phyloP scores from a whole-genome alignment of 2,329 filamentous ascomycete genomes.

The Fusarium oxysporum region DNA sequence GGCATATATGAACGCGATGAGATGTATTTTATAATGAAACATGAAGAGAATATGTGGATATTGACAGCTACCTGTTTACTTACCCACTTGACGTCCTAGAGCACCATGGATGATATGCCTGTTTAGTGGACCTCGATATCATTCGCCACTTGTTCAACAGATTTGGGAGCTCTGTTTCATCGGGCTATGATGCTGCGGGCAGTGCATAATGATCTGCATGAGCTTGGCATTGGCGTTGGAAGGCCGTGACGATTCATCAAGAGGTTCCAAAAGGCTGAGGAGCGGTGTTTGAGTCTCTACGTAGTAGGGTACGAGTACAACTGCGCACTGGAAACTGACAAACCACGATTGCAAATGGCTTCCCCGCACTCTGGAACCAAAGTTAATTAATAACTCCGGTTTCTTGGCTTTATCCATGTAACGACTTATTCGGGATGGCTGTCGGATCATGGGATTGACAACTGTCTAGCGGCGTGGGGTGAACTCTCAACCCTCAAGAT shows the following conservation, averaged over 20 bases:
- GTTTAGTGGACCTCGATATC: slow-evolving; percentile 28
- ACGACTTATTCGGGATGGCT: slow-evolving; percentile 16
- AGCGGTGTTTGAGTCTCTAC: neutral
- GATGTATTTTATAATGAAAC: neutral
- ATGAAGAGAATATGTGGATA: slow-evolving; percentile 2
- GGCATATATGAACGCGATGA: neutral
- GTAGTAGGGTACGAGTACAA: too few relatives aligned
- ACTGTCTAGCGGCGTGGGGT: slow-evolving; percentile 34
- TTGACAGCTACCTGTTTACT: neutral
- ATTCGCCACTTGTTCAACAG: slow-evolving; percentile 27
- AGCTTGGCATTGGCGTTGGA: slow-evolving; percentile 14
- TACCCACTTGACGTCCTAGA: neutral
- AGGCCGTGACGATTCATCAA: neutral
- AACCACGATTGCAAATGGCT: slow-evolving; percentile 1
- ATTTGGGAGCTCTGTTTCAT: slow-evolving; percentile 6
- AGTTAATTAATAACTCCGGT: slow-evolving; percentile 14
- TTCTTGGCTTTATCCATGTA: slow-evolving; percentile 13
- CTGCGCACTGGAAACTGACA: neutral
- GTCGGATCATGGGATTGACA: slow-evolving; percentile 37
- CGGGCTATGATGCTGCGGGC: slow-evolving; percentile 11
- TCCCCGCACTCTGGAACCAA: slow-evolving; percentile 20
- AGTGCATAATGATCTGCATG: slow-evolving; percentile 43
- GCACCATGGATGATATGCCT: slow-evolving; percentile 8
- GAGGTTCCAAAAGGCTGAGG: neutral
- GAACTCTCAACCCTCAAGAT: neutral